Evolutionary conservation across 176 grass and related monocot species (phyloP), one percentile per base, ranked within the genome.

Genomic region (Bothriochloa decipiens): DNA sequence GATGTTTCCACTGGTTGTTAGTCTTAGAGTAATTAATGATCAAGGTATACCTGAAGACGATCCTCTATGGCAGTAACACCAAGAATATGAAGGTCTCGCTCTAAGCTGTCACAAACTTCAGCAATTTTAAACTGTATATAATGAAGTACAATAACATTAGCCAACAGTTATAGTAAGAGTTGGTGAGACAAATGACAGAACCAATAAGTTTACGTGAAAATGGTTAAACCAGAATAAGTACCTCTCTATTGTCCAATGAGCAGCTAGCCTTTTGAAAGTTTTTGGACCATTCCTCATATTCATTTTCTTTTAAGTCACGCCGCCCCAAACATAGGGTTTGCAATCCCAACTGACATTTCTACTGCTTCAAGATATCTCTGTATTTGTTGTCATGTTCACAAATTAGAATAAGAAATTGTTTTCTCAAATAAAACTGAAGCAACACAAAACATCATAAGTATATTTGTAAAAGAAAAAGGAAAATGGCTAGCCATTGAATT

Each of bases 61-160:
- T 98, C 95, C 73, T 98, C 95, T 88, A 98, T 91, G 26, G 95
- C 95, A 77, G 92, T 92, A 84, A 98, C 87, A 63, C 95, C 95
- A 88, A 98, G 72, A 86, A 98, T 92, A 73, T 95, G 79, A 87
- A 98, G 93, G 68, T 95, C 77, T 85, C 22, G 53, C 89, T 98
- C 95, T 91, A 97, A 90, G 60, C 50, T 86, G 46, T 93, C 57
- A 83, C 87, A 93, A 47, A 90, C 85, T 84, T 98, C 91, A 15
- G 91, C 88, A 83, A 93, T 64, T 87, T 85, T 90, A 90, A 55
- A 76, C 95, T 97, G 33, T 35, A 35, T 35, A 35, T 35, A 35
- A 35, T 35, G 33, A 35, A 35, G 33, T 2, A 35, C 33, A 35
- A 4, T 35, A 35, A 35, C 33, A 35, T 35, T 35, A 77, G 33